These are phyloP conservation scores for Berberis vulgaris DNA, from an alignment of 164 flowering plant species.

Conservation along the genomic window DNA sequence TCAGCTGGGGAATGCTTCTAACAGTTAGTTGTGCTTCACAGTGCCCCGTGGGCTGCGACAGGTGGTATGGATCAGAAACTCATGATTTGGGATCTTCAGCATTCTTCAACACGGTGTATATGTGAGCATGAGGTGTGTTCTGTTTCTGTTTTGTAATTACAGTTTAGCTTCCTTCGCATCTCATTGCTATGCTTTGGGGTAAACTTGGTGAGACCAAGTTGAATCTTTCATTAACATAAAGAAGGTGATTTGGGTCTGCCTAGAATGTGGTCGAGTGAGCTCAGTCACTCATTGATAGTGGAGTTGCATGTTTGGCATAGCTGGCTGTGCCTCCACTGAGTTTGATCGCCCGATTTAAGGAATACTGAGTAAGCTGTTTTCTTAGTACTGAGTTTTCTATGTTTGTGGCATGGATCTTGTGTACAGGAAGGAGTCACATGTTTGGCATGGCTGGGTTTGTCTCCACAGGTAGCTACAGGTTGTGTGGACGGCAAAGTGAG, in stretches of 20 bases:
- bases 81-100: constrained; percentile 75
- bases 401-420: background rate
- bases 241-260: background rate
- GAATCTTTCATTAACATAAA: background rate
- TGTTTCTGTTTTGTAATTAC: background rate
- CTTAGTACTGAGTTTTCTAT: background rate
- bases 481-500: constrained; percentile 64
- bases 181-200: background rate
- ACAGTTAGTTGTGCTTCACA: constrained; percentile 14
- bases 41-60: constrained; percentile 72
- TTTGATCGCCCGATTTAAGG: background rate
- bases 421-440: constrained; percentile 73
- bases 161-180: background rate
- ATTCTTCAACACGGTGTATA: constrained; percentile 47
- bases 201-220: background rate
- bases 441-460: constrained; percentile 66
- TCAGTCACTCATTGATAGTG: background rate
- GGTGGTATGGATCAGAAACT: constrained; percentile 82
- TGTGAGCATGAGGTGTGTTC: constrained; percentile 69
- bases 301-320: background rate
- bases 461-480: constrained; percentile 64
- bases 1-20: background rate
- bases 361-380: background rate
- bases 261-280: background rate
- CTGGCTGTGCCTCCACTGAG: background rate